phyloP scores from a whole-genome alignment of 176 grass and related monocot genomes.

The Oryza australiensis region DNA sequence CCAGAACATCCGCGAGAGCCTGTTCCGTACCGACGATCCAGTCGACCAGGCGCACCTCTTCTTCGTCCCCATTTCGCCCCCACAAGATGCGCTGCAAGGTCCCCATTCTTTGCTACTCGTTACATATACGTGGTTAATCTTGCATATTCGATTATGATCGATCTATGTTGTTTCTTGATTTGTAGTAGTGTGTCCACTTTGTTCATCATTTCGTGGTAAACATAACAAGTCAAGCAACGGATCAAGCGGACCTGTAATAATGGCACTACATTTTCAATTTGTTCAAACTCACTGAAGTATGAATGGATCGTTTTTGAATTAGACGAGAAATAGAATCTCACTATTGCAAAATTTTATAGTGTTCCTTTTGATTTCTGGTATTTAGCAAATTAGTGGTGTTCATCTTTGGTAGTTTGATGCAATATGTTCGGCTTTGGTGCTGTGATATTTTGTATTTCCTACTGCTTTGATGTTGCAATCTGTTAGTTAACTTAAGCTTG shows the following conservation, averaged over 20 bases:
- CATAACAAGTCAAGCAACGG: neutral
- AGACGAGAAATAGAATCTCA: neutral
- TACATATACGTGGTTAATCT: neutral
- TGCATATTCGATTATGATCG: neutral
- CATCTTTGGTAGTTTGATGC: neutral
- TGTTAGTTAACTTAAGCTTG: neutral
- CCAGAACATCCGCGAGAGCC: slow-evolving; percentile 84
- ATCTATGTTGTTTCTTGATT: neutral
- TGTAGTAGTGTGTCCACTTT: neutral
- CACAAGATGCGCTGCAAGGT: slow-evolving; percentile 97
- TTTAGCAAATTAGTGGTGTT: neutral
- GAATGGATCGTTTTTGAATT: neutral
- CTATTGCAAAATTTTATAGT: neutral
- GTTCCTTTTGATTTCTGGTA: neutral
- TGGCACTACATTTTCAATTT: neutral
- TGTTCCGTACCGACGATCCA: slow-evolving; percentile 67
- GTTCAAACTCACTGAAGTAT: neutral
- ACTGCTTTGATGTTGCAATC: neutral
- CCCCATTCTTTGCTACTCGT: neutral
- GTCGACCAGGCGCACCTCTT: slow-evolving; percentile 68
- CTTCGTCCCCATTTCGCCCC: slow-evolving; percentile 81
- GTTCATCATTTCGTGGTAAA: neutral
- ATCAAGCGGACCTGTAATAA: neutral
- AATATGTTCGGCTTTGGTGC: neutral
- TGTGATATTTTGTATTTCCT: neutral